A percentile compares a stretch with the other conserved stretches of the same genome.
phyloP scores from a whole-genome alignment of 805 yeast species.

The Babjeviella inositovora region DNA sequence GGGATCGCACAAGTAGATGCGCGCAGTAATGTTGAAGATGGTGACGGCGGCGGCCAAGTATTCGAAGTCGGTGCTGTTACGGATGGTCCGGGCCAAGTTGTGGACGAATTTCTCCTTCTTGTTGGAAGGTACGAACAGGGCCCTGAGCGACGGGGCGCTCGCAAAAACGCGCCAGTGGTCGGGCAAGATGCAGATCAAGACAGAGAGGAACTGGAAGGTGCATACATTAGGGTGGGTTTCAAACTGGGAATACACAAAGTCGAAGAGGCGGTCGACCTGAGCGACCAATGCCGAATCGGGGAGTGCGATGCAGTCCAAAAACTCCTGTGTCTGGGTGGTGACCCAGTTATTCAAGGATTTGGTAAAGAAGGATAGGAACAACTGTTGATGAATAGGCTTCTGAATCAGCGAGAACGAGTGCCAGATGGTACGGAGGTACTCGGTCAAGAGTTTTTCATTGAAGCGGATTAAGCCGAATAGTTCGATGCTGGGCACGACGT shows the following conservation, averaged over 20 bases:
- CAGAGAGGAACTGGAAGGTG: too few species aligned
- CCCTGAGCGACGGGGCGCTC: too few species aligned
- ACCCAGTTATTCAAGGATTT: conserved; percentile 32
- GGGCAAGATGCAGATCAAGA: too few species aligned
- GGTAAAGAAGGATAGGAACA: conserved; percentile 26
- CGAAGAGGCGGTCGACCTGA: conserved; percentile 1
- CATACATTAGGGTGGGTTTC: too few species aligned
- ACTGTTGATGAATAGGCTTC: conserved; percentile 25
- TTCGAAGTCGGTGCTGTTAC: too few species aligned
- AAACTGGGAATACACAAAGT: conserved; percentile 1
- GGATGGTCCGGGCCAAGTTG: too few species aligned
- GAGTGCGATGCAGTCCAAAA: conserved; percentile 2
- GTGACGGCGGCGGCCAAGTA: not conserved
- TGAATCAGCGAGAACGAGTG: conserved; percentile 16
- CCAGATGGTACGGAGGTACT: conserved; percentile 20
- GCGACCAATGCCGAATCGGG: not conserved
- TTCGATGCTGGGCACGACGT: conserved; percentile 26
- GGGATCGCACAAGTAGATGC: too few species aligned
- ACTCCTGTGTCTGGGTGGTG: conserved; percentile 28
- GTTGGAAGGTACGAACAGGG: too few species aligned
- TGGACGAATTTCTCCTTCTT: too few species aligned
- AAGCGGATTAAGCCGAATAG: conserved; percentile 24
- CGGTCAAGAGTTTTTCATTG: conserved; percentile 15
- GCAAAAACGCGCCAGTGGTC: too few species aligned
- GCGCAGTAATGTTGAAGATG: too few species aligned